Evolutionary conservation across 352 stramenopile genomes (phyloP).

Genomic region (Globisporangium ultimum): DNA sequence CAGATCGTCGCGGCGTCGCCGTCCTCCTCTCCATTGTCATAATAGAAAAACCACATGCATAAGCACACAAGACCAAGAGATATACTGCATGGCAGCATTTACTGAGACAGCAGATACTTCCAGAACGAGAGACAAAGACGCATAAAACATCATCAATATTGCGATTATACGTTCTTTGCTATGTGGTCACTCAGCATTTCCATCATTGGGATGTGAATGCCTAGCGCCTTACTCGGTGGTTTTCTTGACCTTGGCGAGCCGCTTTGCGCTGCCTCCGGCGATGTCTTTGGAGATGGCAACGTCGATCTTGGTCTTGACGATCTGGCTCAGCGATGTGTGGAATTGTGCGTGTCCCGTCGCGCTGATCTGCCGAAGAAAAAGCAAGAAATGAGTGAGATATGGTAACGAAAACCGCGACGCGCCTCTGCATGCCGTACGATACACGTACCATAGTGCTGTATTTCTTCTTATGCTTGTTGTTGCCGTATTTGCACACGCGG

Average conservation of each 20-base stretch:
- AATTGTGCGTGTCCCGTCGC: slow-evolving; percentile 54
- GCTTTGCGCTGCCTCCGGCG: slow-evolving; percentile 15
- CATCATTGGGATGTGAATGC: not conserved
- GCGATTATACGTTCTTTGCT: too few species aligned
- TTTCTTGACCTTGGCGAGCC: slow-evolving; percentile 59
- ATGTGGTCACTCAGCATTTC: too few species aligned
- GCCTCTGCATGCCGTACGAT: not conserved
- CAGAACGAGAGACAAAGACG: too few species aligned
- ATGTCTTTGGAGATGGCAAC: slow-evolving; percentile 22
- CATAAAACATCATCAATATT: too few species aligned
- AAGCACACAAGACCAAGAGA: not conserved
- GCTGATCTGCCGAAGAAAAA: slow-evolving; percentile 38
- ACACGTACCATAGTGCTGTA: slow-evolving; percentile 65
- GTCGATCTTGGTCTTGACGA: slow-evolving; percentile 71
- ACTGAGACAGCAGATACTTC: too few species aligned
- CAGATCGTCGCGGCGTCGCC: slow-evolving; percentile 56
- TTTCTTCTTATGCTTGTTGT: slow-evolving; percentile 89
- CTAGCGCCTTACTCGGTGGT: slow-evolving; percentile 36
- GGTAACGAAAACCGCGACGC: too few species aligned
- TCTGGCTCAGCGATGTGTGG: slow-evolving; percentile 62
- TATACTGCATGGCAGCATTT: not conserved
- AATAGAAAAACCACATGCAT: slow-evolving; percentile 4
- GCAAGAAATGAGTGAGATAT: not conserved
- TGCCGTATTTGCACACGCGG: slow-evolving; percentile 73
- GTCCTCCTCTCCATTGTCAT: slow-evolving; percentile 22